Base-by-base conservation (phyloP, 2,329 filamentous ascomycete genomes). In the Alternaria infectoria region DNA sequence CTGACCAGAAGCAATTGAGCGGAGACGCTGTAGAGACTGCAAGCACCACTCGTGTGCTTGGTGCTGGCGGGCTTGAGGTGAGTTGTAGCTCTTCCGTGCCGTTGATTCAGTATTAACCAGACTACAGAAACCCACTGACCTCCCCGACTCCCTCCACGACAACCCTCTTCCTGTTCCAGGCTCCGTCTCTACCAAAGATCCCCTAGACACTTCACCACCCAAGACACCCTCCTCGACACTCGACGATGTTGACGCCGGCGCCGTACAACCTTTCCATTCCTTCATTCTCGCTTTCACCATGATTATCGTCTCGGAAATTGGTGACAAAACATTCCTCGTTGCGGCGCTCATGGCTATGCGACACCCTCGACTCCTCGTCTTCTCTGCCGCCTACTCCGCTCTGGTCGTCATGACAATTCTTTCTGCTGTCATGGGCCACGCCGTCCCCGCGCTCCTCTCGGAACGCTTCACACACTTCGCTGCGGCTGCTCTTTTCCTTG, bases 341-440 rank as follows among this genome's bases (percentile, higher is more conserved):
- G 96, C 96, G 7, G 95, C 94, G 8, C 88, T 99, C 17, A 99
- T 99, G 96, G 96, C 96, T 12, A 99, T 99, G 96, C 96, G 97
- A 79, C 95, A 99, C 75, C 91, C 96, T 66, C 91, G 96, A 56
- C 84, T 97, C 68, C 87, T 98, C 12, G 96, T 99, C 65, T 99
- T 99, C 82, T 92, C 93, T 2, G 93, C 96, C 8, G 96, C 96
- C n/a, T 95, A 97, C 73, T 89, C 90, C 57, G 96, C 96, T 10
- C 86, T 99, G 49, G 88, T 97, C 63, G 88, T 92, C 77, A 99
- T 99, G 96, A 99, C 96, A 0, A 87, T 98, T 10, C 87, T 99
- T 15, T 98, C 96, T 2, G 96, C 96, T 9, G 86, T 98, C 6
- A 86, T 98, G 4, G 96, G 96, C 19, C 96, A 99, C 76, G 92